Evolutionary conservation across 148 eudicot genomes (phyloP).

Genomic region (Simmondsia chinensis): DNA sequence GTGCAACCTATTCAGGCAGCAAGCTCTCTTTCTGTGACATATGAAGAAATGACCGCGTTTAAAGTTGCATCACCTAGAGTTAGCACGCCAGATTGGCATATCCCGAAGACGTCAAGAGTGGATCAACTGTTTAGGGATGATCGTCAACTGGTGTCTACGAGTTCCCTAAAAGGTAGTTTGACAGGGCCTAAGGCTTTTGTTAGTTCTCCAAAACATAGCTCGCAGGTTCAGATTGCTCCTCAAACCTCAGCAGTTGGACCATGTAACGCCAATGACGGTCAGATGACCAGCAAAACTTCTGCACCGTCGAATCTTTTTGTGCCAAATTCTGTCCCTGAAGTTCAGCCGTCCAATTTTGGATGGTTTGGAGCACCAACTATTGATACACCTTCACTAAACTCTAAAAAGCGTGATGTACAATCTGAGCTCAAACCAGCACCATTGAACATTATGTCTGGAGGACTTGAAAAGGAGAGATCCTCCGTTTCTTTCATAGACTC

Average conservation of each 20-base stretch:
- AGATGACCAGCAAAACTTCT: constrained; percentile 17
- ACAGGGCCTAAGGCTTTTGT: constrained; percentile 14
- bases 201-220: constrained; percentile 16
- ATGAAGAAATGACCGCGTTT: constrained; percentile 38
- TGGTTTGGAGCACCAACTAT: constrained; percentile 16
- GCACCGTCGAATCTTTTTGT: constrained; percentile 18
- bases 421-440: constrained; percentile 20
- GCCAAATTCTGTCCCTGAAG: constrained; percentile 16
- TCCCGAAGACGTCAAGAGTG: constrained; percentile 12
- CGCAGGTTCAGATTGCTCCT: constrained; percentile 24
- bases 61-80: constrained; percentile 33
- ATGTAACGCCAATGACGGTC: constrained; percentile 16
- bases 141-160: constrained; percentile 16
- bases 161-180: constrained; percentile 13
- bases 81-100: constrained; percentile 15
- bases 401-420: constrained; percentile 19
- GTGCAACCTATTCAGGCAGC: constrained; percentile 8
- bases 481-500: constrained; percentile 21
- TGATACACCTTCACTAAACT: constrained; percentile 11
- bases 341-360: constrained; percentile 16
- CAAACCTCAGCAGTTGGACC: constrained; percentile 15
- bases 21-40: constrained; percentile 14
- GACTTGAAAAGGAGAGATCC: constrained; percentile 15
- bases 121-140: constrained; percentile 18
- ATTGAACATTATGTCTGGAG: constrained; percentile 12